Base-by-base conservation (phyloP, 2,329 filamentous ascomycete genomes). In the Diplodia sapinea region DNA sequence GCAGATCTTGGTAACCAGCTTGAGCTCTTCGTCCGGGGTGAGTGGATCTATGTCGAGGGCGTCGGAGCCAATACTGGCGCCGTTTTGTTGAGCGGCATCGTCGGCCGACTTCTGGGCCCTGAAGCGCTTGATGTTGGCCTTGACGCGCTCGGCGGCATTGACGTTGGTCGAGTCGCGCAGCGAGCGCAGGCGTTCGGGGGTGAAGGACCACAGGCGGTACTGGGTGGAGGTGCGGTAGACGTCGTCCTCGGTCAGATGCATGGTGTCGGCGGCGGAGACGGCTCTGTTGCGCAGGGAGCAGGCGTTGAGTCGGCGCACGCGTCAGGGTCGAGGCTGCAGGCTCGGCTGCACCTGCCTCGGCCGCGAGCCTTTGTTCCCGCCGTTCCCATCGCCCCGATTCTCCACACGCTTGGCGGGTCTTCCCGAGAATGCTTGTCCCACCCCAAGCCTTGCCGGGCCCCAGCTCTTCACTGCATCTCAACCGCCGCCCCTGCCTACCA, bases 191-290 rank as follows among this genome's bases (percentile, higher is more conserved):
- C 89, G 87, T 3, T 88, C 80, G 2, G 89, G 87, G 0, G 93
- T 92, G 80, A 94, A 98, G 12, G 94, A 97, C 95, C 95, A 99
- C 68, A 96, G 85, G 52, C 91, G 88, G 77, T 89, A 98, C 79
- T 99, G 95, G 56, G 92, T 94, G 0, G 94, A 96, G 63, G 91
- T 87, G 38, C 93, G 89, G 81, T 98, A 99, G 66, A 94, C 85
- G 72, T 92, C 91, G 80, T 99, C 95, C 85, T 99, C 95, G 70
- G 88, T 91, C 87, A 96, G 73, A 70, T 75, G 76, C 77, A 79
- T 79, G 66, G 66, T 23, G 50, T 29, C 43, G 55, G 36, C 13
- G 54, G 29, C n/a, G 3, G 55, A 50, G 49, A 43, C 36, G 52
- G 20, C 36, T 54, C 31, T 17, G 59, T 29, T 7, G 64, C 51